These are phyloP conservation scores for Penicillium parvum DNA, from an alignment of 495 filamentous ascomycete species.

Conservation along the genomic window DNA sequence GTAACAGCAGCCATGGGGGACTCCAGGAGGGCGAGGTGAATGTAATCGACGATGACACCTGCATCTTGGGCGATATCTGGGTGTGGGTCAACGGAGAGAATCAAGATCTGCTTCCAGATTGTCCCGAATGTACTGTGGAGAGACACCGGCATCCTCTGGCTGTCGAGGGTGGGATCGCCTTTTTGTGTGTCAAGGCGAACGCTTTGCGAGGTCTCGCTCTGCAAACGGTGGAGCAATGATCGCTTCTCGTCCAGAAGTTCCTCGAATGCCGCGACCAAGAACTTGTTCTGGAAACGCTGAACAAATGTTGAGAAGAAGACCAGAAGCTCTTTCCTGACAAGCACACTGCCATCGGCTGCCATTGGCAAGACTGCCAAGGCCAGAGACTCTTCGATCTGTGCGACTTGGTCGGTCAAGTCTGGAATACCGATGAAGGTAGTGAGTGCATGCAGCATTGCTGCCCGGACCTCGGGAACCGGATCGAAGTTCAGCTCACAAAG, in stretches of 20 bases:
- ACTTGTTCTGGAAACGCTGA: conserved; percentile 84
- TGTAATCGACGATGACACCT: conserved; percentile 72
- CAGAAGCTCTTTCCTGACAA: conserved; percentile 87
- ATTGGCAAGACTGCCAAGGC: conserved; percentile 81
- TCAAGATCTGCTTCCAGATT: conserved; percentile 88
- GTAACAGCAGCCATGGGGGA: conserved; percentile 69
- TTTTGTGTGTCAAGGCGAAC: conserved; percentile 13
- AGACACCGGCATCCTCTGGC: conserved; percentile 50
- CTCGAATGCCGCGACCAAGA: conserved; percentile 87
- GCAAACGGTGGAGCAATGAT: conserved; percentile 48
- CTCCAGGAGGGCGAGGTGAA: conserved; percentile 69
- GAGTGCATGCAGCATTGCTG: conserved; percentile 87
- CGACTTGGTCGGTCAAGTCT: conserved; percentile 86
- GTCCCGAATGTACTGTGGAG: conserved; percentile 85
- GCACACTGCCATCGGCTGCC: conserved; percentile 83
- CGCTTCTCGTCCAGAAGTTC: conserved; percentile 82
- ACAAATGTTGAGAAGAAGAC: conserved; percentile 94
- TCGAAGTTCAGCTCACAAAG: conserved; percentile 81
- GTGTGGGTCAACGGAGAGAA: conserved; percentile 88
- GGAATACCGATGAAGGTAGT: conserved; percentile 92
- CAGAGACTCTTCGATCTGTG: conserved; percentile 81
- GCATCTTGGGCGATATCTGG: conserved; percentile 88
- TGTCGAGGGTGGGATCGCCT: conserved; percentile 6
- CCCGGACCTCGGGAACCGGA: conserved; percentile 87
- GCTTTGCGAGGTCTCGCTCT: conserved; percentile 22